Evolutionary conservation across 1,284 basidiomycete species (phyloP).

Genomic region (Naganishia liquefaciens): DNA sequence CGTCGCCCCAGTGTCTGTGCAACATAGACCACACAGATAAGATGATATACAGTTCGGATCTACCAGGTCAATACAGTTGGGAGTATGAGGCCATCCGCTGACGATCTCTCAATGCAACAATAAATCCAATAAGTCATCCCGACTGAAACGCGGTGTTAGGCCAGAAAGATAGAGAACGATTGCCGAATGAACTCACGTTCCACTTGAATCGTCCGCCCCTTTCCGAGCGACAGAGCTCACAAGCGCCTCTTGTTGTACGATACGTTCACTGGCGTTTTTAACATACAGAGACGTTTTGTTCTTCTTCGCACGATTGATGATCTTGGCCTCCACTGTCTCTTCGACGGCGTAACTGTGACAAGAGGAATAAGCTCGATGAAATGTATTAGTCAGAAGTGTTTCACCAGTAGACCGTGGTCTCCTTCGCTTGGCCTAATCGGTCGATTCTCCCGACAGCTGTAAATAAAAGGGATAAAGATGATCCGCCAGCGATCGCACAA

Average conservation of each 20-base stretch:
- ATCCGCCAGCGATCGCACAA: background rate
- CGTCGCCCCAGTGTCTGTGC: too few relatives aligned
- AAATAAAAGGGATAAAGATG: background rate
- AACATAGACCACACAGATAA: too few relatives aligned
- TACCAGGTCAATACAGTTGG: too few relatives aligned
- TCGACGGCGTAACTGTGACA: slow-evolving; percentile 44
- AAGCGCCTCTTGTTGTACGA: background rate
- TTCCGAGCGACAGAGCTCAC: slow-evolving; percentile 19
- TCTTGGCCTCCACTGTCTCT: slow-evolving; percentile 44
- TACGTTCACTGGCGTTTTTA: background rate
- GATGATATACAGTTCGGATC: too few relatives aligned
- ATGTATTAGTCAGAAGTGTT: slow-evolving; percentile 5
- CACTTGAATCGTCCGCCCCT: slow-evolving; percentile 31
- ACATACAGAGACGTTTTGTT: slow-evolving; percentile 9
- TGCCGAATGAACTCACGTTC: slow-evolving; percentile 24
- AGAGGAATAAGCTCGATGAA: background rate
- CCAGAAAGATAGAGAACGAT: background rate
- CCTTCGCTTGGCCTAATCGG: slow-evolving; percentile 45
- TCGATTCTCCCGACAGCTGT: slow-evolving; percentile 50
- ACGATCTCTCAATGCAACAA: slow-evolving; percentile 5
- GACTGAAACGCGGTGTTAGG: slow-evolving; percentile 7
- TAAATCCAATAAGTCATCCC: slow-evolving; percentile 32
- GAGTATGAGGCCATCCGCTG: too few relatives aligned
- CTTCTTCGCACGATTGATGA: slow-evolving; percentile 25
- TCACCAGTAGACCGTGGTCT: slow-evolving; percentile 52